These are phyloP conservation scores for Omphalea diandra DNA, from an alignment of 441 rosid genomes.

Conservation along the genomic window DNA sequence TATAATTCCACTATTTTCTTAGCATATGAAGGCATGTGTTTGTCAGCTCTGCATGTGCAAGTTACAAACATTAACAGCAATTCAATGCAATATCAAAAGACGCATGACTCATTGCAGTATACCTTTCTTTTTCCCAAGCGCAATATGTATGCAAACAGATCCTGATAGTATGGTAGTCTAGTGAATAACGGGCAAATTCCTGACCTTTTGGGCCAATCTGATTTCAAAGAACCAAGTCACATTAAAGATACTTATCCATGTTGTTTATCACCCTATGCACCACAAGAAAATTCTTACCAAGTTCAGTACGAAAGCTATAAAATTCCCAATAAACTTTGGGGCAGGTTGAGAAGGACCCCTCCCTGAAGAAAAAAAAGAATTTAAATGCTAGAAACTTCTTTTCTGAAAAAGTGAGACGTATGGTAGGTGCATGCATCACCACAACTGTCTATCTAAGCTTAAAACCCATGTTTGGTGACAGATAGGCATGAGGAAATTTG, in stretches of 20 bases:
- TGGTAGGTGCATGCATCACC: background rate
- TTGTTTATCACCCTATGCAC: slow-evolving; percentile 12
- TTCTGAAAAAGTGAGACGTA: background rate
- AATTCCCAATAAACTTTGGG: slow-evolving; percentile 72
- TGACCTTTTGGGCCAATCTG: slow-evolving; percentile 96
- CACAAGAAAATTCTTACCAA: slow-evolving; percentile 50
- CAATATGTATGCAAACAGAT: slow-evolving; percentile 78
- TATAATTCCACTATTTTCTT: slow-evolving; percentile 79
- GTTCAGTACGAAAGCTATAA: slow-evolving; percentile 73
- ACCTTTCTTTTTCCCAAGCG: slow-evolving; percentile 87
- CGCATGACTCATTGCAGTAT: slow-evolving; percentile 11
- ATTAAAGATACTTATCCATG: slow-evolving; percentile 1
- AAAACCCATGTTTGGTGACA: background rate
- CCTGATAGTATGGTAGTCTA: slow-evolving; percentile 94
- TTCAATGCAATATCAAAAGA: background rate
- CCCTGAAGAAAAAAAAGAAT: slow-evolving; percentile 41
- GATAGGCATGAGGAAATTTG: background rate
- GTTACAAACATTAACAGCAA: slow-evolving; percentile 15
- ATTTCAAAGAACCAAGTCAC: slow-evolving; percentile 24
- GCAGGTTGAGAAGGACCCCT: slow-evolving; percentile 92
- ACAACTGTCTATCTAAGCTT: no score
- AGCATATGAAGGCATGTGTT: slow-evolving; percentile 80
- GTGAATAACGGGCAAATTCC: slow-evolving; percentile 93
- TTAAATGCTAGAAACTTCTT: background rate
- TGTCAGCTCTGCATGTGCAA: slow-evolving; percentile 60